phyloP scores from a whole-genome alignment of 2,329 filamentous ascomycete genomes.

The Penicillium decumbens region DNA sequence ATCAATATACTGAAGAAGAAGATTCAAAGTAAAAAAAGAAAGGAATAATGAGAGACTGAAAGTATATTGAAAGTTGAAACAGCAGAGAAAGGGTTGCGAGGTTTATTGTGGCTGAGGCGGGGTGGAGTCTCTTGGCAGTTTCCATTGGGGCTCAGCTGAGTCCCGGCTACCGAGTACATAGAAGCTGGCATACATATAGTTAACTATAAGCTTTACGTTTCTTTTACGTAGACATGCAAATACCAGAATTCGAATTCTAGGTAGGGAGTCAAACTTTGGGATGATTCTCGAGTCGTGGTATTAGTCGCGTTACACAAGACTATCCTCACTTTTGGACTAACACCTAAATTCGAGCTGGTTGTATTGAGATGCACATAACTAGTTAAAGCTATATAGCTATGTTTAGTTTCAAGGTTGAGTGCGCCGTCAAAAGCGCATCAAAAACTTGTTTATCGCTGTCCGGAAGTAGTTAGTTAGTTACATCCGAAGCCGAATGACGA shows the following conservation, averaged over 20 bases:
- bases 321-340: background rate
- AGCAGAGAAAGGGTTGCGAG: constrained; percentile 1
- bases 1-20: background rate
- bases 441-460: background rate
- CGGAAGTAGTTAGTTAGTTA: background rate
- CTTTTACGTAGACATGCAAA: too few relatives aligned
- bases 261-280: too few relatives aligned
- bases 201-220: too few relatives aligned
- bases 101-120: constrained; percentile 16
- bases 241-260: too few relatives aligned
- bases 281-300: too few relatives aligned
- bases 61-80: constrained; percentile 2
- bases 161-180: too few relatives aligned
- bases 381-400: background rate
- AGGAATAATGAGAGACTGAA: constrained; percentile 16
- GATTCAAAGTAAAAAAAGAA: constrained; percentile 5
- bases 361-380: background rate
- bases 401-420: background rate
- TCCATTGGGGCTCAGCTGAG: background rate
- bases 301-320: too few relatives aligned
- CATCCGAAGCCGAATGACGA: background rate
- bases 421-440: background rate
- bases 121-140: constrained; percentile 13
- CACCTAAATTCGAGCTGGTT: background rate
- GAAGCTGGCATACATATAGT: too few relatives aligned